phyloP scores from a whole-genome alignment of 2,329 filamentous ascomycete species.

The Ophiocordyceps camponoti-saundersi region DNA sequence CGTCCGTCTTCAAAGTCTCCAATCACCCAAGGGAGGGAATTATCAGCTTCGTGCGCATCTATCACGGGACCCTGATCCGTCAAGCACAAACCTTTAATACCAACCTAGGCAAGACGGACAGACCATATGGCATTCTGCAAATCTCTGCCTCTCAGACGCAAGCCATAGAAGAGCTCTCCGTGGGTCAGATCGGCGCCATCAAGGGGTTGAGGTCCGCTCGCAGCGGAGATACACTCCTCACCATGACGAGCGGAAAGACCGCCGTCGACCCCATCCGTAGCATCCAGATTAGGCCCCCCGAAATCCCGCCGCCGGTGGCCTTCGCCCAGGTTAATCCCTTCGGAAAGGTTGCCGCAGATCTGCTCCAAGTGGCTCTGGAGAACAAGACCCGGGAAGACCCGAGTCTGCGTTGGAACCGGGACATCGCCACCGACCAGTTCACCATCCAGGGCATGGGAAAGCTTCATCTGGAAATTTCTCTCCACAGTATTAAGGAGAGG shows the following conservation, averaged over 20 bases:
- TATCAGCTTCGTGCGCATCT: constrained; percentile 82
- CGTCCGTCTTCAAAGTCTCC: constrained; percentile 86
- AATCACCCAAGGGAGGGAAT: constrained; percentile 74
- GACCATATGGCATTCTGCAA: constrained; percentile 64
- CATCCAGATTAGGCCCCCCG: constrained; percentile 72
- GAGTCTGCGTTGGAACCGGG: constrained; percentile 67
- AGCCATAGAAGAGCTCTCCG: constrained; percentile 62
- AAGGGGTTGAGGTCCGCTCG: constrained; percentile 79
- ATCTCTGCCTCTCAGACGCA: constrained; percentile 82
- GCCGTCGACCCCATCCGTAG: constrained; percentile 53
- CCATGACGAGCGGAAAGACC: constrained; percentile 43
- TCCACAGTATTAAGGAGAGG: constrained; percentile 74
- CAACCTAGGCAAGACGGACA: constrained; percentile 61
- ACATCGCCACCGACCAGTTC: constrained; percentile 85
- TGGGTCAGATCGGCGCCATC: constrained; percentile 89
- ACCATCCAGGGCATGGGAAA: constrained; percentile 93
- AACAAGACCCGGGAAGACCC: constrained; percentile 83
- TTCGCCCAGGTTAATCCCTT: constrained; percentile 85
- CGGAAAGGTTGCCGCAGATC: constrained; percentile 61
- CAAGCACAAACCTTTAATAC: constrained; percentile 76
- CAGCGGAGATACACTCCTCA: constrained; percentile 82
- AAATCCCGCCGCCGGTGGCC: constrained; percentile 85
- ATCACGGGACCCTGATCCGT: constrained; percentile 63
- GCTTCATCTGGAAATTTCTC: constrained; percentile 82
- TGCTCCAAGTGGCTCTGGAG: constrained; percentile 57